A percentile compares a stretch with the other conserved stretches of the same genome.
Conservation (phyloP, 257 asterid species). For the Paulownia fortunei region DNA sequence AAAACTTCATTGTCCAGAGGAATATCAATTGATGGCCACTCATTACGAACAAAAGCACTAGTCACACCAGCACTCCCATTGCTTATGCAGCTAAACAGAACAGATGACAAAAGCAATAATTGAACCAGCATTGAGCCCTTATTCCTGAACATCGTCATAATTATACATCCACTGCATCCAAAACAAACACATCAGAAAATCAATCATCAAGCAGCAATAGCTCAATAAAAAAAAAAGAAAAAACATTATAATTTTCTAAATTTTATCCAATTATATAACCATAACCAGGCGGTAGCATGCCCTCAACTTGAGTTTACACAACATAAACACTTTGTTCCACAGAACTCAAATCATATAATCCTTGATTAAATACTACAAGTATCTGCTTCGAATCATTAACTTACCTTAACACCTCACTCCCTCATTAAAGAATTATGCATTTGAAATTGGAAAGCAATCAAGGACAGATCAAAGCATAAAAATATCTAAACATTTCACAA, state of each 20-base stretch:
- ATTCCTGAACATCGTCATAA: conserved; percentile 37
- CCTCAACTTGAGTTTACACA: neutral
- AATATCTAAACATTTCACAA: neutral
- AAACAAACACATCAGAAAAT: neutral
- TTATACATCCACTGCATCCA: conserved; percentile 17
- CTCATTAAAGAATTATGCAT: neutral
- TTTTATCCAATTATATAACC: neutral
- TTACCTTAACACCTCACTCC: neutral
- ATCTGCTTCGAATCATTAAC: neutral
- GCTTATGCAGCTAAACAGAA: conserved; percentile 51
- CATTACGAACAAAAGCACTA: conserved; percentile 69
- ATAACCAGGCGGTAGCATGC: conserved; percentile 3
- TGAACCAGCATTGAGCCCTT: conserved; percentile 46
- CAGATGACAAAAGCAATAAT: conserved; percentile 40
- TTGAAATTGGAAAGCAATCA: neutral
- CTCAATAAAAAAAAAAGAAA: neutral
- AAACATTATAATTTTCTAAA: neutral
- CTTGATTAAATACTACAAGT: neutral
- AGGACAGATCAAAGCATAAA: neutral
- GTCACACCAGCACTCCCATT: conserved; percentile 65
- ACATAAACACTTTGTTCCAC: neutral
- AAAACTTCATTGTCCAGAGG: conserved; percentile 76
- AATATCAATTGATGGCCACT: conserved; percentile 80
- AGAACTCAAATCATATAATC: neutral
- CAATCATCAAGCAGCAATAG: neutral